Conservation (phyloP, 176 grass and related monocot species). For the Cenchrus americanus region DNA sequence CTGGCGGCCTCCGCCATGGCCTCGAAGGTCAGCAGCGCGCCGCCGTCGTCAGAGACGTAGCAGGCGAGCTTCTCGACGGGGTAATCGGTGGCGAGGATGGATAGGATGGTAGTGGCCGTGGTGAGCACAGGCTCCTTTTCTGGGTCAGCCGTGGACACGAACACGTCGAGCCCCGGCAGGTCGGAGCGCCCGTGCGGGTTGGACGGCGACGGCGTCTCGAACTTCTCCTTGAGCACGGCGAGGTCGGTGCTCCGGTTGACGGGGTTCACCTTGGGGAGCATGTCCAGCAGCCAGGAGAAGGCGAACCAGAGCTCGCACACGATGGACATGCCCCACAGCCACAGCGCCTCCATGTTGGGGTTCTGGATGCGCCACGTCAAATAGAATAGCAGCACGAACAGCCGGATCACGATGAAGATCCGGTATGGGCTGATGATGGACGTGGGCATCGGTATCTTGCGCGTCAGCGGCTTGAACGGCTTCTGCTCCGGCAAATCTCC, state of each 20-base stretch:
- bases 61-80: slow-evolving; percentile 94
- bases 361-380: slow-evolving; percentile 79
- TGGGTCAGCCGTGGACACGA: slow-evolving; percentile 95
- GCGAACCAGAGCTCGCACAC: slow-evolving; percentile 99
- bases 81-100: slow-evolving; percentile 86
- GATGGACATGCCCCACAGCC: slow-evolving; percentile 97
- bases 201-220: slow-evolving; percentile 66
- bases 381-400: slow-evolving; percentile 85
- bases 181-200: slow-evolving; percentile 89
- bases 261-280: slow-evolving; percentile 89
- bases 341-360: slow-evolving; percentile 87
- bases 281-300: slow-evolving; percentile 93
- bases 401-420: slow-evolving; percentile 77
- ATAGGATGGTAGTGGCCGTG: slow-evolving; percentile 91
- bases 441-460: slow-evolving; percentile 80
- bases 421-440: slow-evolving; percentile 95
- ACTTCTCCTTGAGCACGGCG: slow-evolving; percentile 84
- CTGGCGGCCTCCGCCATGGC: slow-evolving; percentile 95
- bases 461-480: slow-evolving; percentile 88
- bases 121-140: slow-evolving; percentile 95
- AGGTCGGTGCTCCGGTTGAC: slow-evolving; percentile 86
- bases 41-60: slow-evolving; percentile 92
- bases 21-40: slow-evolving; percentile 92
- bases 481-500: slow-evolving; percentile 60
- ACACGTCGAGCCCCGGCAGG: slow-evolving; percentile 84